Base-by-base conservation (phyloP, 1,284 basidiomycete genomes). In the Moesziomyces aphidis region DNA sequence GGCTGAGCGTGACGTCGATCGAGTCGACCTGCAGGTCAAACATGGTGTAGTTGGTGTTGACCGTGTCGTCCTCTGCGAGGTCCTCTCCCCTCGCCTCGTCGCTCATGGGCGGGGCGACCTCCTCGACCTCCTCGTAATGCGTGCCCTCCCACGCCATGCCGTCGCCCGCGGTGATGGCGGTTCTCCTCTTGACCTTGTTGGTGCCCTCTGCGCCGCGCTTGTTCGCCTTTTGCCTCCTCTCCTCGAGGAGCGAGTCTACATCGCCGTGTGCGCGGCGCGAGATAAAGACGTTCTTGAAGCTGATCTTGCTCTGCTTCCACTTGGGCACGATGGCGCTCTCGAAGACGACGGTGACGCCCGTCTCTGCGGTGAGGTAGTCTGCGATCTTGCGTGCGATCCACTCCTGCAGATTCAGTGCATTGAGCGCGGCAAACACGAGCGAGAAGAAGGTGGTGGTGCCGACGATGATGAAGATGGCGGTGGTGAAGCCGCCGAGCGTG, bases 381-480 rank as follows among this genome's bases (percentile, higher is more conserved):
- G 95, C 96, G 50, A 99, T 91, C 47, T 90, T 91, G 49, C 91
- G 89, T 6, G 95, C 97, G 47, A 99, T 89, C 82, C 92, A 93
- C 83, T 93, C 94, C 93, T 99, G 95, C 51, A 97, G 86, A n/a
- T 91, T 90, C 44, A 99, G 87, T 76, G 93, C 94, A 79, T 97
- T 98, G 34, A 92, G 89, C 2, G 91, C 91, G 0, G 93, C 91
- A 83, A 99, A 95, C 19, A 97, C 86, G 15, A 94, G 93, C 5
- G 95, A 96, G 82, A 97, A 92, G 86, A 98, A 98, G 0, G 95
- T 97, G 0, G 97, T 99, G 6, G 97, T 99, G 85, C 94, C 95
- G 55, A 98, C 88, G 59, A 97, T 87, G 76, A 98, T 91, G 92
- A 95, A 97, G 21, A 94, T 86, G 4, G 93, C 94, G 81, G 98